Conservation (phyloP, 2,329 filamentous ascomycete genomes). For the Aspergillus sclerotialis region DNA sequence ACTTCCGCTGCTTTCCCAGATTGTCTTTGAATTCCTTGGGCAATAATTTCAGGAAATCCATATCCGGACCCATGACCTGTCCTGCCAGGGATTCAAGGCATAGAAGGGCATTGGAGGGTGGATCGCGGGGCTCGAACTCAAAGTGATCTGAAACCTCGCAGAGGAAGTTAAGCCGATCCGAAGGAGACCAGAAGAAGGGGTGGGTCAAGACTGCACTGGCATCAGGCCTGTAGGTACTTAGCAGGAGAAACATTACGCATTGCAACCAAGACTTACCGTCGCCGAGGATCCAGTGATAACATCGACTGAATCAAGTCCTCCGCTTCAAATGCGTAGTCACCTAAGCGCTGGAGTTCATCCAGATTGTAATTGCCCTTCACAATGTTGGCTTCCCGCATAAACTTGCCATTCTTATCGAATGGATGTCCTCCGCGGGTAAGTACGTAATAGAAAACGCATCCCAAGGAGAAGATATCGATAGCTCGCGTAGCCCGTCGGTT, state of each 20-base stretch:
- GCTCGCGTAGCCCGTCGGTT: constrained; percentile 83
- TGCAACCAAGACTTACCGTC: constrained; percentile 35
- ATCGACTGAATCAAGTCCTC: constrained; percentile 80
- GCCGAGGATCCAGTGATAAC: constrained; percentile 59
- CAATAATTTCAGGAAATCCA: constrained; percentile 71
- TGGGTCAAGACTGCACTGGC: constrained; percentile 79
- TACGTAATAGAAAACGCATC: constrained; percentile 99
- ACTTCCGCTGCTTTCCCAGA: constrained; percentile 90
- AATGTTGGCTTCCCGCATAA: constrained; percentile 96
- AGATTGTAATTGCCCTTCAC: constrained; percentile 79
- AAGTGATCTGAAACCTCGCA: constrained; percentile 96
- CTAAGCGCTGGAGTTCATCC: constrained; percentile 63
- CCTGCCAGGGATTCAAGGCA: constrained; percentile 48
- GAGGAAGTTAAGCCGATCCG: constrained; percentile 85
- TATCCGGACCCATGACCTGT: constrained; percentile 44
- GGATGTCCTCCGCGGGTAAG: constrained; percentile 86
- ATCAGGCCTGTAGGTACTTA: constrained; percentile 46
- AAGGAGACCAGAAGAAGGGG: constrained; percentile 92
- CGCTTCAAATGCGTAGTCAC: constrained; percentile 79
- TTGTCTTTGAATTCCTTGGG: constrained; percentile 80
- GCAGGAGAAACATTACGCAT: constrained; percentile 1
- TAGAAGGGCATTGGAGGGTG: constrained; percentile 61
- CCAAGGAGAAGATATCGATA: constrained; percentile 95
- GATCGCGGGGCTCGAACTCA: constrained; percentile 82
- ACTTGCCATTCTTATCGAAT: constrained; percentile 88